These are phyloP conservation scores for Pseudogymnoascus destructans DNA, from an alignment of 2,329 filamentous ascomycete genomes.

Conservation along the genomic window DNA sequence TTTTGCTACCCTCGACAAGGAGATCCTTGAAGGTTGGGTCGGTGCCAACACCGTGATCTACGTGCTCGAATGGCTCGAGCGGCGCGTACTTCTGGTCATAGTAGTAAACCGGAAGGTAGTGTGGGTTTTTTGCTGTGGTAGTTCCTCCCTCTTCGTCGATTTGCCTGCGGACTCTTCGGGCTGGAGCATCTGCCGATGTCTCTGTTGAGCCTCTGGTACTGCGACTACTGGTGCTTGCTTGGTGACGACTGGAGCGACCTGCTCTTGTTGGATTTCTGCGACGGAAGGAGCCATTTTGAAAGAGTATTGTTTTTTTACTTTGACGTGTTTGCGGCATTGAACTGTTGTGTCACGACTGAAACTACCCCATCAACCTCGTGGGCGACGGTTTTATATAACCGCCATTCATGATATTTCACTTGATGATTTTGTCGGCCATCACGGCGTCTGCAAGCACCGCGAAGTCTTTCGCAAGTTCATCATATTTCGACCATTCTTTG, in stretches of 20 bases:
- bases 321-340: not conserved
- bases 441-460: not conserved
- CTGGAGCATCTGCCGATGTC: not conserved
- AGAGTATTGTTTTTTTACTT: not conserved
- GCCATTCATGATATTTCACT: not conserved
- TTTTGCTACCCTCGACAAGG: constrained; percentile 37
- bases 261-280: constrained; percentile 6
- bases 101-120: constrained; percentile 64
- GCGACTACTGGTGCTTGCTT: not conserved
- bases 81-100: constrained; percentile 50
- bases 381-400: not conserved
- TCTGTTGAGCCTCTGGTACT: not conserved
- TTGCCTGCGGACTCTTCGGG: constrained; percentile 15
- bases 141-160: constrained; percentile 18
- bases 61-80: constrained; percentile 55
- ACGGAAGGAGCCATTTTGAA: constrained; percentile 5
- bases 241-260: not conserved
- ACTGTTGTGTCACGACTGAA: constrained; percentile 5
- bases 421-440: not conserved
- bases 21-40: constrained; percentile 58
- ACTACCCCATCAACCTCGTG: not conserved
- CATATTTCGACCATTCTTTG: not conserved
- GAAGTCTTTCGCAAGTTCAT: not conserved
- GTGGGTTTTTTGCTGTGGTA: constrained; percentile 39
- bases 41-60: constrained; percentile 64